phyloP scores from a whole-genome alignment of 2,329 filamentous ascomycete genomes.

The Penicillium paneum region DNA sequence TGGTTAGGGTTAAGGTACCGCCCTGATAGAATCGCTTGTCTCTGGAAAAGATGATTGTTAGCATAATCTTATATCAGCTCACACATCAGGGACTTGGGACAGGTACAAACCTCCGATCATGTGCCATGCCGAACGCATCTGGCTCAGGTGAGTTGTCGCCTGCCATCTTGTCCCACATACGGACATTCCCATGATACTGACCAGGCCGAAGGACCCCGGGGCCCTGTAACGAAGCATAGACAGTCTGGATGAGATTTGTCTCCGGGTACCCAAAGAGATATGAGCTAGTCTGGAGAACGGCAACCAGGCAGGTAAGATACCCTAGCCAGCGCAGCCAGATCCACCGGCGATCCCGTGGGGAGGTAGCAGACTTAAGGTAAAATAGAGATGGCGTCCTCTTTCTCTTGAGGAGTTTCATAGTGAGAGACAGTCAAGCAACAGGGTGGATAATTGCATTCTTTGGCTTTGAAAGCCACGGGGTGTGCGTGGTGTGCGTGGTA shows the following conservation, averaged over 20 bases:
- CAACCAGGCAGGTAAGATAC: conserved; percentile 8
- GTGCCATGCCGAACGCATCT: conserved; percentile 12
- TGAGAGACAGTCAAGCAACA: not conserved
- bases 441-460: not conserved
- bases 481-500: not conserved
- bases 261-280: conserved; percentile 8
- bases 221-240: not conserved
- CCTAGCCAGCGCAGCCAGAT: conserved; percentile 13
- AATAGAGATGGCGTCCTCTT: conserved; percentile 3
- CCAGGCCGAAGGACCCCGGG: conserved; percentile 16
- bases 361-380: not conserved
- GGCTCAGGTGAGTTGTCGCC: conserved; percentile 1
- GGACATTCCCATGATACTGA: conserved; percentile 13
- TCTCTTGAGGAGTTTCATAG: conserved; percentile 1
- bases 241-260: not conserved
- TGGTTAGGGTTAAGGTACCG: conserved; percentile 21
- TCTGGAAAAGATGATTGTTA: not conserved
- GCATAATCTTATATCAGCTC: not conserved
- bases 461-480: not conserved
- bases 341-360: conserved; percentile 2
- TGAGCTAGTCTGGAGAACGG: conserved; percentile 9
- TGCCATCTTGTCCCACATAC: not conserved
- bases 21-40: conserved; percentile 20
- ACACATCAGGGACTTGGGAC: not conserved
- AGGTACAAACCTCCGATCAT: conserved; percentile 15